Base-by-base conservation (phyloP, 345 rosid species). In the Toxicodendron radicans region DNA sequence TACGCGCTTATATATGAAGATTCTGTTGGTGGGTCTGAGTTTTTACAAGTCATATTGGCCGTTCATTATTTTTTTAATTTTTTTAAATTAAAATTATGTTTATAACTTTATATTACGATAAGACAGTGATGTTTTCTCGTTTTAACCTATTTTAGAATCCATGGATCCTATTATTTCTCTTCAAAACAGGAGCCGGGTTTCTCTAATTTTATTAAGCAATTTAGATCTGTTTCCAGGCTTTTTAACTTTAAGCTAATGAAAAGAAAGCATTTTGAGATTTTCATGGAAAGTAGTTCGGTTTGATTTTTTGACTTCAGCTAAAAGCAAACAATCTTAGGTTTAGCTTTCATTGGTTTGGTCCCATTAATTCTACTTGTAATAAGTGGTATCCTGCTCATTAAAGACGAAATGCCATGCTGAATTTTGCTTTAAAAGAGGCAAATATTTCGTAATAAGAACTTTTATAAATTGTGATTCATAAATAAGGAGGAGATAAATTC, bases 281-380 rank as follows among this genome's bases (percentile, higher is more conserved):
- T 68, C 2, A 6, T 21, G 64, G 53, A 67, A 73, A 41, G 68
- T 20, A 48, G 6, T 59, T 67, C 32, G 45, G 64, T 56, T 35
- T 43, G 73, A 43, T 66, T 8, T 63, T 57, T 74, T 73, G 81
- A 79, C 81, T 74, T 74, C 10, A 3, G n/a, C 20, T 27, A 7
- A 20, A 79, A 79, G 78, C 56, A 48, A 23, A 45, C 0, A 17
- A 18, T 51, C 4, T 41, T 67, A 14, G 76, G 74, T 67, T n/a
- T n/a, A 64, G 4, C 70, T 61, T 73, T 12, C 16, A 12, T 24
- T 5, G 54, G 73, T 10, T 24, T 5, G 54, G 73, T 10, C 56
- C 54, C 73, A 4, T n/a, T n/a, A n/a, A 27, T 3, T 4, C 33
- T 16, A 17, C n/a, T 30, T 30, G 38, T 33, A 24, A 5, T 17